Percentiles rank a stretch among this genome's conserved stretches.
These are phyloP conservation scores for Hemileccinum impolitum DNA, from an alignment of 768 basidiomycete genomes.

Conservation along the genomic window DNA sequence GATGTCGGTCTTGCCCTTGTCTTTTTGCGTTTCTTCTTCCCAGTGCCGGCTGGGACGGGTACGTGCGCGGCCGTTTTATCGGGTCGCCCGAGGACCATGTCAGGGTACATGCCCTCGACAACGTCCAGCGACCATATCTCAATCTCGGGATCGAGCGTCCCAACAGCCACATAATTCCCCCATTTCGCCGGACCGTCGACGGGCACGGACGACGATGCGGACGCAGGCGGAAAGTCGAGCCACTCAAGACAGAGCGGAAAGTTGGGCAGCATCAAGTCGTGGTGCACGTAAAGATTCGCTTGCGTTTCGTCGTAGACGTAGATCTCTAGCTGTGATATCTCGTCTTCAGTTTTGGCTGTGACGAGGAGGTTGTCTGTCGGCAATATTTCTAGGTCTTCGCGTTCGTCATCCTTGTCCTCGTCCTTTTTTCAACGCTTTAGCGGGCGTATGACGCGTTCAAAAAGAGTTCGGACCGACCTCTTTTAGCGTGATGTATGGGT, in stretches of 20 bases:
- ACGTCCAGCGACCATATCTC: conserved; percentile 98
- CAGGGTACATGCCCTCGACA: conserved; percentile 92
- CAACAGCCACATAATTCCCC: conserved; percentile 94
- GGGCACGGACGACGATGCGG: conserved; percentile 38
- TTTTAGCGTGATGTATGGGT: conserved; percentile 96
- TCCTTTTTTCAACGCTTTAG: conserved; percentile 11
- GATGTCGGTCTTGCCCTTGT: conserved; percentile 59
- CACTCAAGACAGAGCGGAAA: conserved; percentile 99
- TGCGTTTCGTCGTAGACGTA: conserved; percentile 73
- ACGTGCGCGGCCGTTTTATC: conserved; percentile 79
- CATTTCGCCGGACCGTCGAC: conserved; percentile 36
- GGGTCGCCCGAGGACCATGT: conserved; percentile 85
- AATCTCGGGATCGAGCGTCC: conserved; percentile 95
- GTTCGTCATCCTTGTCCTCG: conserved; percentile 77
- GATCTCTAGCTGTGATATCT: conserved; percentile 92
- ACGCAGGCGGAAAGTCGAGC: conserved; percentile 89
- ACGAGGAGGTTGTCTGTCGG: conserved; percentile 93
- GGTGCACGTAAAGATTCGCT: conserved; percentile 93
- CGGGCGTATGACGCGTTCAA: background rate
- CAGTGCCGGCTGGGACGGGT: conserved; percentile 79
- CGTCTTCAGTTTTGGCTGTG: conserved; percentile 92
- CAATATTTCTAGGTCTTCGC: conserved; percentile 83
- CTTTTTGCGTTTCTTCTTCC: conserved; percentile 96
- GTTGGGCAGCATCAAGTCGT: conserved; percentile 96
- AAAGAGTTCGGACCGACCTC: conserved; percentile 53